phyloP scores from a whole-genome alignment of 2,329 filamentous ascomycete genomes.

The Venturia effusa region DNA sequence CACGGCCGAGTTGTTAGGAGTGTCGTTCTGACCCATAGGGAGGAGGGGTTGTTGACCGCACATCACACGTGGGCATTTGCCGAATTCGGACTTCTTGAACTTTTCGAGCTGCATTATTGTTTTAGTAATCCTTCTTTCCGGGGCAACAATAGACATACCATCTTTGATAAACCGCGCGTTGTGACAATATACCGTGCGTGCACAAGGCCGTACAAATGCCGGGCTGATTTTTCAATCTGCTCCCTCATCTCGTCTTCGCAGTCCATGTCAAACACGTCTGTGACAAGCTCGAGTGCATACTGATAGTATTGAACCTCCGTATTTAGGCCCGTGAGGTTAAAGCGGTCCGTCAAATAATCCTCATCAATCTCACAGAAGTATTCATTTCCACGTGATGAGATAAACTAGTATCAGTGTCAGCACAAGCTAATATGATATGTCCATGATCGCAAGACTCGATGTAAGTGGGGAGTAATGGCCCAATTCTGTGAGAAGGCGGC shows the following conservation, averaged over 20 bases:
- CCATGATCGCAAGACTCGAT: not conserved
- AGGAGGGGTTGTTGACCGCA: slow-evolving; percentile 89
- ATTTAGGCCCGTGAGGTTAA: slow-evolving; percentile 95
- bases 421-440: too few relatives aligned
- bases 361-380: slow-evolving; percentile 99
- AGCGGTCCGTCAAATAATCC: slow-evolving; percentile 94
- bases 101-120: slow-evolving; percentile 72
- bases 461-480: not conserved
- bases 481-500: not conserved
- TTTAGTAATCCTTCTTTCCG: slow-evolving; percentile 7
- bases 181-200: slow-evolving; percentile 96
- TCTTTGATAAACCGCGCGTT: slow-evolving; percentile 84
- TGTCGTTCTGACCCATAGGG: slow-evolving; percentile 87
- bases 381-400: slow-evolving; percentile 93
- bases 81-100: slow-evolving; percentile 96
- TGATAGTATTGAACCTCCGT: slow-evolving; percentile 98
- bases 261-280: slow-evolving; percentile 96
- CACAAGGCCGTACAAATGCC: slow-evolving; percentile 90
- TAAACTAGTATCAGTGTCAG: slow-evolving; percentile 56
- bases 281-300: slow-evolving; percentile 94
- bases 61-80: slow-evolving; percentile 93
- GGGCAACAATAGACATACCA: slow-evolving; percentile 50
- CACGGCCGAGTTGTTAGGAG: slow-evolving; percentile 77
- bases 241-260: slow-evolving; percentile 98
- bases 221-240: slow-evolving; percentile 92